Evolutionary conservation across 345 rosid species (phyloP), one percentile per base, ranked within the genome.

Genomic region (Boechera divaricarpa): DNA sequence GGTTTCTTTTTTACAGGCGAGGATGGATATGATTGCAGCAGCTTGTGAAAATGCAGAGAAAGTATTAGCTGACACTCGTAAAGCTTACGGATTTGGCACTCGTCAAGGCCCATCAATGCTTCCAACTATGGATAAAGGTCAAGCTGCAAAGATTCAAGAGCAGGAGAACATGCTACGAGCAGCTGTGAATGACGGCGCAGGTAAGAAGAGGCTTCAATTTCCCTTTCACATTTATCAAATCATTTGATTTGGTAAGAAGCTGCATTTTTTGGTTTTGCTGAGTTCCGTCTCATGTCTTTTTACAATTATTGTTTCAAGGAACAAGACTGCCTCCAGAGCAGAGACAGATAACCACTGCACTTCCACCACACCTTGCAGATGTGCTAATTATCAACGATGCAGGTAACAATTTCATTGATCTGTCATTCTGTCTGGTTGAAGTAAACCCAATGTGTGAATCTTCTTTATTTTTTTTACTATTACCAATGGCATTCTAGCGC

Each of bases 41-140:
- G 99, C 96, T n/a, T 95, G 98, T 85, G 96, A 89, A 79, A 86
- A 89, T 86, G 97, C 96, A 42, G 98, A 86, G 81, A 88, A 87
- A 81, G 93, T 91, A 7, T 75, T 95, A 65, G 90, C 93, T 26
- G 96, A 92, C 56, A 87, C 96, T 4, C 94, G 94, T 59, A 90
- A 92, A 87, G 98, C 93, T 35, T 93, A 93, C 76, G 87, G 93
- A 67, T 80, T 89, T 57, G 93, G 93, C 52, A 63, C 87, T 39
- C 92, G 95, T 66, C 96, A 91, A 83, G 97, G 93, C 10, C 96
- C 91, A 8, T 70, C 96, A 0, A 87, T 86, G 81, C 87, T 86
- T 79, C 98, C 96, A 4, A 88, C 98, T 61, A 65, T 88, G 75
- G 99, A 95, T 73, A 91, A 89, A 85, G 86, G 79, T 69, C 93